A percentile compares a stretch with the other conserved stretches of the same genome.
phyloP scores from a whole-genome alignment of 495 filamentous ascomycete species.

The Achaetomiella virescens region DNA sequence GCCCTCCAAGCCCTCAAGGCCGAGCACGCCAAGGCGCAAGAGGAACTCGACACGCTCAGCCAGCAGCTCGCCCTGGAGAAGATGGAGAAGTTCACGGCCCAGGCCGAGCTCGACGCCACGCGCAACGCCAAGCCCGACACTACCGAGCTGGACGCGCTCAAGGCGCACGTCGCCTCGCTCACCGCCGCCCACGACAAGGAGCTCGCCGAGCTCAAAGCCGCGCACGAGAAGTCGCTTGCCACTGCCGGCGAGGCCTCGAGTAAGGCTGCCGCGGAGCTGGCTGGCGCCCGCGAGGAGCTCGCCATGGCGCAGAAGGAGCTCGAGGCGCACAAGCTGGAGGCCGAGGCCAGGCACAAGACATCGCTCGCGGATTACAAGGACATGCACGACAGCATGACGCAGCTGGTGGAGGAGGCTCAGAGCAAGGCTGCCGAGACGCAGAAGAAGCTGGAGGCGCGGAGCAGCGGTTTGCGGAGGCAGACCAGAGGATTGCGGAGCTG shows the following conservation, averaged over 20 bases:
- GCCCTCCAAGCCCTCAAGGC: slow-evolving; percentile 22
- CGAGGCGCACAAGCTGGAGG: slow-evolving; percentile 38
- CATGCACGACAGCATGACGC: slow-evolving; percentile 49
- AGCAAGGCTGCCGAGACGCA: slow-evolving; percentile 32
- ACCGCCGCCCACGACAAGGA: slow-evolving; percentile 20
- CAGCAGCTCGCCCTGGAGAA: slow-evolving; percentile 48
- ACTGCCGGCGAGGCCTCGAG: slow-evolving; percentile 23
- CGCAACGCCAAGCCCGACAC: slow-evolving; percentile 49
- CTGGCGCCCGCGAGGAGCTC: slow-evolving; percentile 31
- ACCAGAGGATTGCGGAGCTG: slow-evolving; percentile 42
- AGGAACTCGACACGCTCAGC: slow-evolving; percentile 39
- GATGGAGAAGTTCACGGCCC: slow-evolving; percentile 48
- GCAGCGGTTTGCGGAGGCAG: slow-evolving; percentile 19
- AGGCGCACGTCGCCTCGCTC: slow-evolving; percentile 31
- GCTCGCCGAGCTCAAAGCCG: slow-evolving; percentile 27
- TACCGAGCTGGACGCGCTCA: slow-evolving; percentile 37
- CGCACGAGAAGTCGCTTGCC: slow-evolving; percentile 31
- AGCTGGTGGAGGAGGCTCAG: slow-evolving; percentile 45
- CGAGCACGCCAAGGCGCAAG: slow-evolving; percentile 34
- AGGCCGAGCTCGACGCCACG: slow-evolving; percentile 48
- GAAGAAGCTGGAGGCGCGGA: slow-evolving; percentile 25
- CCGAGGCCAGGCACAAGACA: slow-evolving; percentile 39
- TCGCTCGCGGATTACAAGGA: slow-evolving; percentile 49
- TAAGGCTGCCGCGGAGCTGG: slow-evolving; percentile 32
- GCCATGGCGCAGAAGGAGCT: slow-evolving; percentile 40